Evolutionary conservation across 1,139 yeast species (phyloP), one percentile per base, ranked within the genome.

Genomic region (Pichia sp.): DNA sequence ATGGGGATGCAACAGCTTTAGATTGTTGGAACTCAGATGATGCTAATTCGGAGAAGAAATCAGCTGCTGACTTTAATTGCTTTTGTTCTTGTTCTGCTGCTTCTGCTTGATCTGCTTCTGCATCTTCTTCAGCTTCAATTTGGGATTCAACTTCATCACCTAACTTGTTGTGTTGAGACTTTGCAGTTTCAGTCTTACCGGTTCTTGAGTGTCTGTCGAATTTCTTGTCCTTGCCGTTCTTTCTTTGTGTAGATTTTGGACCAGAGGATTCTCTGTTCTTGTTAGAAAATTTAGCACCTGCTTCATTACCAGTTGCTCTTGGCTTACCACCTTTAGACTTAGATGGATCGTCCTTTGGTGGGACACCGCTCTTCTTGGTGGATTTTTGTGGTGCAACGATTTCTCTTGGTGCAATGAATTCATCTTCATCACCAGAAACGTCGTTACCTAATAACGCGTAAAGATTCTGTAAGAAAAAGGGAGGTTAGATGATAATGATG

Each of bases 161-260:
- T 80, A 96, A 90, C 71, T 94, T 90, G 73, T 82, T 85, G 70
- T 77, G 79, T 66, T 83, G 76, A 72, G 85, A 83, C 84, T 89
- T 89, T 63, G 76, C 79, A 63, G 95, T 74, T 74, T 89, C 97
- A 63, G 82, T 72, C 77, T 83, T 85, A 65, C 83, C 87, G 58
- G 85, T 66, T 77, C 86, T 85, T 59, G 90, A 80, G 68, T 83
- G 94, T 74, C 95, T 94, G 76, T 85, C 94, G 58, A 72, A 77
- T 73, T 80, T 82, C 53, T 56, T 53, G 67, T 74, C 70, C 73
- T 78, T 85, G 63, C 68, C 67, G 59, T 69, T 55, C 42, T 59
- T 64, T 57, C 65, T 63, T 47, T 56, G 53, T 62, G 76, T 74
- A 55, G 76, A 59, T 43, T 77, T 70, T 67, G 87, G 82, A 53